Base-by-base conservation (phyloP, 2,329 filamentous ascomycete species). In the Albophoma yamanashiensis region DNA sequence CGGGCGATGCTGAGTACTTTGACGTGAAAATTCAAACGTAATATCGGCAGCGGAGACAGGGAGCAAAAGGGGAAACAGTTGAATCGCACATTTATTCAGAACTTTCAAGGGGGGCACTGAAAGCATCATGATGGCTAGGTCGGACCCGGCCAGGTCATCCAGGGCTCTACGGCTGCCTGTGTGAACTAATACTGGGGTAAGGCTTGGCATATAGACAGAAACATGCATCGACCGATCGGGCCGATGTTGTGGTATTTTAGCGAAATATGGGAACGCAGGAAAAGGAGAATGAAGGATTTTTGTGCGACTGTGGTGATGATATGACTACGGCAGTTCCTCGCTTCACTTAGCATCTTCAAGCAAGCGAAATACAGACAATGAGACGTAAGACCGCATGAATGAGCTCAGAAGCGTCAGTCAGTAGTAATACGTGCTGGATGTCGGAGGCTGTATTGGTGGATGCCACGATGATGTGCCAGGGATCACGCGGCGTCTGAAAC, bases 1-100 rank as follows among this genome's bases (percentile, higher is more conserved):
- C 84, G 82, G 68, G 86, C 86, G 58, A 89, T 89, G 87, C 77
- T 91, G 73, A 82, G 82, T 58, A 89, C 87, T 58, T 74, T 90
- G 64, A 91, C 87, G 56, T 90, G 68, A 79, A 62, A 22, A n/a
- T 55, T 20, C n/a, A 36, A 15, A 4, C 5, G 11, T 12, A 1
- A 8, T 22, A 8, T 55, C 7, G 11, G 50, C 20, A 15, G 4
- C 5, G 15, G 7, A 22, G 31, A 22, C 11, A 1, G 4, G 11
- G 17, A 2, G 20, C 3, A 53, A 9, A n/a, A 2, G 11, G 11
- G 5, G 4, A 55, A 6, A 38, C 11, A 55, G 50, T 6, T 20
- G 4, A 20, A 14, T 31, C 20, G 38, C 22, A 47, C 14, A 3
- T 12, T 22, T 36, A 34, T 22, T 22, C 31, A n/a, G 31, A 9